phyloP scores from a whole-genome alignment of 352 stramenopile species.

The Nannochloropsis limnetica region DNA sequence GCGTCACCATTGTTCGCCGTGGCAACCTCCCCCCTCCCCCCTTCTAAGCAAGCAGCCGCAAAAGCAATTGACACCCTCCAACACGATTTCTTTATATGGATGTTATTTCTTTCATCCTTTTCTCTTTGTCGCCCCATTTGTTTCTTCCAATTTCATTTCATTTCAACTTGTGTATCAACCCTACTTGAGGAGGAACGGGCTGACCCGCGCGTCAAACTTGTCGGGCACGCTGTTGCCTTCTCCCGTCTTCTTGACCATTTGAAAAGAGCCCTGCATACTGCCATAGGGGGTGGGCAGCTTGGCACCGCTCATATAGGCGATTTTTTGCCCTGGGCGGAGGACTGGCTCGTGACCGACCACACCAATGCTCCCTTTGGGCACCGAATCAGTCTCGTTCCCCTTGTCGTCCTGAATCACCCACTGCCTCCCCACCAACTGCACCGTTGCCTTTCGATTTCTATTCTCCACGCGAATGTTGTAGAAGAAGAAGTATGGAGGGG shows the following conservation, averaged over 20 bases:
- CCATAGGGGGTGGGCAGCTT: constrained; percentile 39
- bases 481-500: background rate
- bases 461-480: constrained; percentile 18
- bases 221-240: constrained; percentile 20
- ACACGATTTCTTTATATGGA: background rate
- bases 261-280: constrained; percentile 45
- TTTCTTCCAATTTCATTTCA: background rate
- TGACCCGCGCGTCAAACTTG: constrained; percentile 38
- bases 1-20: too few species aligned
- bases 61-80: too few species aligned
- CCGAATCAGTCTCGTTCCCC: background rate
- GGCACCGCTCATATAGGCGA: constrained; percentile 31
- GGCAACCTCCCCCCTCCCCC: too few species aligned
- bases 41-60: too few species aligned
- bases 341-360: background rate
- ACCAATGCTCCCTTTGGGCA: constrained; percentile 25
- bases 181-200: constrained; percentile 41
- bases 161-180: background rate
- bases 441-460: background rate
- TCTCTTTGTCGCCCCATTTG: background rate
- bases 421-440: background rate
- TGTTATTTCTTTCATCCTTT: background rate
- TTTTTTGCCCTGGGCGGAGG: constrained; percentile 34
- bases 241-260: constrained; percentile 20
- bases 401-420: constrained; percentile 14